A percentile compares a stretch with the other conserved stretches of the same genome.
phyloP scores from a whole-genome alignment of 306 rosid species.

The Cucurbita ficifolia region DNA sequence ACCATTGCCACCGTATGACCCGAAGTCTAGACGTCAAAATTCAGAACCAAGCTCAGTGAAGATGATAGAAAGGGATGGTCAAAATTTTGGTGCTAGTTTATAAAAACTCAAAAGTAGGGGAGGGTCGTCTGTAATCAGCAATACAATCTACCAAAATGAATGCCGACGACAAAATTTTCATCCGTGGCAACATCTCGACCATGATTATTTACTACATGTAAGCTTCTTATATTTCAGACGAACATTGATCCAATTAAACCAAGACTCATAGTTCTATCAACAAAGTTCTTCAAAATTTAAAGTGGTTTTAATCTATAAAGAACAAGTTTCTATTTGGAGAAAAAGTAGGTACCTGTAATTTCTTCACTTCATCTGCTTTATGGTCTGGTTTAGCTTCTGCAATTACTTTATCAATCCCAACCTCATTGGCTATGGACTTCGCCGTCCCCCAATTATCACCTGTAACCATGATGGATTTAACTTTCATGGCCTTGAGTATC shows the following conservation, averaged over 20 bases:
- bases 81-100: not conserved
- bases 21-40: slow-evolving; percentile 13
- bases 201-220: not conserved
- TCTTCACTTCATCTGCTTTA: slow-evolving; percentile 50
- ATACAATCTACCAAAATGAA: not conserved
- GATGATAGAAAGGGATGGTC: not conserved
- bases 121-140: too few species aligned
- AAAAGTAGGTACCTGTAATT: slow-evolving; percentile 35
- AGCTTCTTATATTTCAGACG: not conserved
- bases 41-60: not conserved
- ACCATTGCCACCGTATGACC: slow-evolving; percentile 73
- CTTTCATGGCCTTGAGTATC: slow-evolving; percentile 61
- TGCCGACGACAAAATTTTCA: not conserved
- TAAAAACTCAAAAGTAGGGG: too few species aligned
- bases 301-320: not conserved
- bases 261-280: not conserved
- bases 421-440: slow-evolving; percentile 61
- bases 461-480: slow-evolving; percentile 58
- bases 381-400: slow-evolving; percentile 70
- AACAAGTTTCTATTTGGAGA: not conserved
- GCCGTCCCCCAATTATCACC: slow-evolving; percentile 95
- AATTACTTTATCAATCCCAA: slow-evolving; percentile 51
- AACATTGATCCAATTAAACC: not conserved
- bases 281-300: too few species aligned
- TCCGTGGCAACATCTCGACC: not conserved